Base-by-base conservation (phyloP, 2,329 filamentous ascomycete species). In the Gaeumannomyces sp. region DNA sequence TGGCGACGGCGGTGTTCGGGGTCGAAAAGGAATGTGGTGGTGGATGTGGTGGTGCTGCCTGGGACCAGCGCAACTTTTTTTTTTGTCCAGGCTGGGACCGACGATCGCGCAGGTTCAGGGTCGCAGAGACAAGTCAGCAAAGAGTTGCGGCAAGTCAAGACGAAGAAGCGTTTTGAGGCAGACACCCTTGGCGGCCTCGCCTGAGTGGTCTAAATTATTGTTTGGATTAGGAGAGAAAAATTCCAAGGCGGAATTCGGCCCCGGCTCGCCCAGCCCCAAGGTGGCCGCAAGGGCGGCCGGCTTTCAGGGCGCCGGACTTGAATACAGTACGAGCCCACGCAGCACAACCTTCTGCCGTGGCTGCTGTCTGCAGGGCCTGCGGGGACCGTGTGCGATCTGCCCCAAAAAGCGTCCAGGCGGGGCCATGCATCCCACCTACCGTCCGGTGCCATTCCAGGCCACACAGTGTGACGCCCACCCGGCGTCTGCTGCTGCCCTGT, bases 221-320 rank as follows among this genome's bases (percentile, higher is more conserved):
- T 53, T 53, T 53, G 45, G 45, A 53, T 53, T 53, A 53, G 45
- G 45, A 53, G 45, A 53, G 45, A 53, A 53, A 53, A 53, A 53
- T 53, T n/a, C 45, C 45, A 53, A 53, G 45, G 22, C 45, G 45
- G 45, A 22, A 53, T 53, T 53, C 45, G 45, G 45, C 45, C 45
- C 45, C 45, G 45, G 45, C 45, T 53, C 45, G 45, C 45, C 45
- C 45, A n/a, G 22, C 45, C 45, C 45, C 22, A 53, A 53, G 22
- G 45, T 53, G 45, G 45, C 45, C 45, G 45, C 45, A 53, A 53
- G 45, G 45, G 22, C 45, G 45, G 45, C 22, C 45, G 45, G 45
- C 22, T 53, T 53, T 53, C 22, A n/a, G 45, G 45, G 45, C 45
- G 45, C 45, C 16, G 19, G 45, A 10, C 45, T 53, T 22, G 45